Conservation (phyloP, 257 asterid genomes). For the Fraxinus cuspidata region DNA sequence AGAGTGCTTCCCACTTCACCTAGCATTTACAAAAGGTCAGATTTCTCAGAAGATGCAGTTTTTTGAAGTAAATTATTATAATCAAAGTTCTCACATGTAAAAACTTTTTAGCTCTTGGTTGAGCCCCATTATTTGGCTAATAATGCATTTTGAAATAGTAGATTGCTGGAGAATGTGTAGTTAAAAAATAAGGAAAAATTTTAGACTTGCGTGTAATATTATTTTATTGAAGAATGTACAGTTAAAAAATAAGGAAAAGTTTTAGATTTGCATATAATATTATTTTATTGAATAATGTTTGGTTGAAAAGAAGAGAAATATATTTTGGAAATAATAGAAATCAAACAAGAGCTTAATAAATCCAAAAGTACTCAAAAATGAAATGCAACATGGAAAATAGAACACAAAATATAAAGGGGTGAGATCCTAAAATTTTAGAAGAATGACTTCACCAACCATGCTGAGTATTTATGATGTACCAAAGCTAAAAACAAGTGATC, state of each 20-base stretch:
- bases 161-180: too few species aligned
- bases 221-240: too few species aligned
- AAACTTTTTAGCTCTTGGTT: not conserved
- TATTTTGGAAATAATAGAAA: too few species aligned
- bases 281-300: too few species aligned
- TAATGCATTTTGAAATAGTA: too few species aligned
- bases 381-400: not conserved
- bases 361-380: conserved; percentile 16
- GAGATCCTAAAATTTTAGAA: not conserved
- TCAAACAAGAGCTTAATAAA: not conserved
- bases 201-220: too few species aligned
- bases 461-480: not conserved
- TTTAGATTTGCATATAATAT: too few species aligned
- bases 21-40: too few species aligned
- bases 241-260: too few species aligned
- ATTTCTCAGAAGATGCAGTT: not conserved
- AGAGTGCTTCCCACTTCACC: not conserved
- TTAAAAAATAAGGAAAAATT: too few species aligned
- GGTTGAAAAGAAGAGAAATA: too few species aligned
- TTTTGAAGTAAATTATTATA: not conserved
- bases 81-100: not conserved
- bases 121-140: too few species aligned
- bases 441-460: not conserved
- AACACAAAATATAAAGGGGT: not conserved
- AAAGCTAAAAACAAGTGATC: not conserved